These are phyloP conservation scores for Raffaelea ambrosiae DNA, from an alignment of 2,329 filamentous ascomycete genomes.

Conservation along the genomic window DNA sequence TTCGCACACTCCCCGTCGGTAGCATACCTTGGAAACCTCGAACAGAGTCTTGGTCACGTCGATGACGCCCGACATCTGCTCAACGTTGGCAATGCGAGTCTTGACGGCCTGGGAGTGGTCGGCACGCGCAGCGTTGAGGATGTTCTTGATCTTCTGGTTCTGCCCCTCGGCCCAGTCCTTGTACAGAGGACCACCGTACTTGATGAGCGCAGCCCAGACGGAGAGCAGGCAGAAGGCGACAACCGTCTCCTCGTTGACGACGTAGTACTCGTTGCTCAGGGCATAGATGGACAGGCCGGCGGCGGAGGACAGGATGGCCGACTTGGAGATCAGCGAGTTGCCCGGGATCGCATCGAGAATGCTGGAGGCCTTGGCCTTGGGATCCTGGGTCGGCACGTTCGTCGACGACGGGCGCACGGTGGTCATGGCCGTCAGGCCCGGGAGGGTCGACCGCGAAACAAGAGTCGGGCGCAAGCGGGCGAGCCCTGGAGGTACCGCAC, in stretches of 20 bases:
- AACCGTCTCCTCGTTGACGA: constrained; percentile 98
- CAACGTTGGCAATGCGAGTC: constrained; percentile 84
- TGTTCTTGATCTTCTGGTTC: constrained; percentile 85
- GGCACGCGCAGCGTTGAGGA: constrained; percentile 86
- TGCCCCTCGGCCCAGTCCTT: constrained; percentile 84
- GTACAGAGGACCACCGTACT: constrained; percentile 90
- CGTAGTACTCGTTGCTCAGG: constrained; percentile 99
- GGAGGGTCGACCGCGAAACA: constrained; percentile 7
- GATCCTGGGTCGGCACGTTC: constrained; percentile 78
- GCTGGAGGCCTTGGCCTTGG: constrained; percentile 94
- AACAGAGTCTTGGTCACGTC: constrained; percentile 97
- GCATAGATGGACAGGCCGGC: constrained; percentile 88
- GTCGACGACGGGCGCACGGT: constrained; percentile 61
- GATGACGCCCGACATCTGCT: constrained; percentile 90
- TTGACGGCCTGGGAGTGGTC: constrained; percentile 96
- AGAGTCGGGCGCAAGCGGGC: constrained; percentile 13
- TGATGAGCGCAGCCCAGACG: constrained; percentile 86
- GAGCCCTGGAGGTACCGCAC: too few relatives aligned
- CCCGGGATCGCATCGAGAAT: constrained; percentile 90
- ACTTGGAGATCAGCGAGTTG: constrained; percentile 88
- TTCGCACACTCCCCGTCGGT: too few relatives aligned
- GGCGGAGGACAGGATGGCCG: constrained; percentile 87
- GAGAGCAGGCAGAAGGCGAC: constrained; percentile 86
- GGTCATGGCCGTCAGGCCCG: constrained; percentile 49
- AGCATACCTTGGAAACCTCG: constrained; percentile 85